These are phyloP conservation scores for Silene vulgaris DNA, from an alignment of 179 eudicot species.

Conservation along the genomic window DNA sequence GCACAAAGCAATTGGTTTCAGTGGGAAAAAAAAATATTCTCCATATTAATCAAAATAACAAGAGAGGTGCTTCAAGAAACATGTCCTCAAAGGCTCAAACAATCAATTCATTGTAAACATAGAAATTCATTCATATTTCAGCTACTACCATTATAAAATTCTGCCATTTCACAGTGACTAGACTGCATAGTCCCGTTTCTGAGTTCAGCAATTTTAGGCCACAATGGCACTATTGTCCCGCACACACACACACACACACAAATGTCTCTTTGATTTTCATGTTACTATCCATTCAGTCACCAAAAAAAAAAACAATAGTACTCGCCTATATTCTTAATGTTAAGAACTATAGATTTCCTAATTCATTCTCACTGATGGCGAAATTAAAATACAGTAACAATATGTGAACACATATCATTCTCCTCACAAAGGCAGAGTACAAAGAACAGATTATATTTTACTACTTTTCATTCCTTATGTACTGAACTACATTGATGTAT, in stretches of 20 bases:
- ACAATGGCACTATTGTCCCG: too few relatives aligned
- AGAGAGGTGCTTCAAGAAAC: background rate
- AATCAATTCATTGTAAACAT: background rate
- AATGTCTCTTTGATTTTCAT: background rate
- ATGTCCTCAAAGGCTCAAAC: background rate
- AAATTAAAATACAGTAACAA: background rate
- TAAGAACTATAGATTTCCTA: background rate
- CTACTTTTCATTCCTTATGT: background rate
- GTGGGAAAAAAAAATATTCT: background rate
- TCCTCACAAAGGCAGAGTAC: background rate
- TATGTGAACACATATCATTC: background rate
- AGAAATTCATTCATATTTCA: background rate
- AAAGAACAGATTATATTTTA: background rate
- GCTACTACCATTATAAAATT: background rate
- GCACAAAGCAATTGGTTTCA: constrained; percentile 28
- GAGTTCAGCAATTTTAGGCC: background rate
- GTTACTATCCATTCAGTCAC: background rate
- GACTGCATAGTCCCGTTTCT: background rate
- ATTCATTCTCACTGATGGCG: background rate
- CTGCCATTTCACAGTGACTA: background rate
- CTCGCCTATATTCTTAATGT: background rate
- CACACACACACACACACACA: too few relatives aligned
- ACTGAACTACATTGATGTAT: background rate
- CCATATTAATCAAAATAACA: background rate
- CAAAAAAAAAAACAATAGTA: background rate